A percentile compares a stretch with the other conserved stretches of the same genome.
phyloP scores from a whole-genome alignment of 768 basidiomycete species.

The Dacryopinax primogenitus region DNA sequence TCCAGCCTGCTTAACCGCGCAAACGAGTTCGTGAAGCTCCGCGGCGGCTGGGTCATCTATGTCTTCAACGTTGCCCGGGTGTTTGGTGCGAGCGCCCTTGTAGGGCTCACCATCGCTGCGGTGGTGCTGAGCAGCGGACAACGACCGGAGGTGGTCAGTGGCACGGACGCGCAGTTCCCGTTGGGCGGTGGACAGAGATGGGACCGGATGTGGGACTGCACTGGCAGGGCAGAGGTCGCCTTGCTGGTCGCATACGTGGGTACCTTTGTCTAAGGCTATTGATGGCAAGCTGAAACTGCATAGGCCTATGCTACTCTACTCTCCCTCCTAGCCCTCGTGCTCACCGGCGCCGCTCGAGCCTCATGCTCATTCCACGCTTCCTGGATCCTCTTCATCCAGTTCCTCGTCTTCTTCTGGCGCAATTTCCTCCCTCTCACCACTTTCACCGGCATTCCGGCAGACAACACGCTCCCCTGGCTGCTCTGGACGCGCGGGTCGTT shows the following conservation, averaged over 20 bases:
- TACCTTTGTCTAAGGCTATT: no score
- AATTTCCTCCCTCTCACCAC: constrained; percentile 4
- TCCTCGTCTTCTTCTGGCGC: neutral
- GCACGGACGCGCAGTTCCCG: neutral
- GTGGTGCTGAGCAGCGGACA: neutral
- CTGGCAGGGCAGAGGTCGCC: neutral
- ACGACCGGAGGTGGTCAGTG: neutral
- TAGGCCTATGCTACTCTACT: neutral
- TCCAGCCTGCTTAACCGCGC: neutral
- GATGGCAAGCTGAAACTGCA: neutral
- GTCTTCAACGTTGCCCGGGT: neutral
- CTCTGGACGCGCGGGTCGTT: constrained; percentile 4
- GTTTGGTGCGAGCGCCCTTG: neutral
- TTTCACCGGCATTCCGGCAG: neutral
- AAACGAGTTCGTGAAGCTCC: neutral
- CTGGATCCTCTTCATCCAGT: constrained; percentile 11
- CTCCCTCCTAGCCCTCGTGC: neutral
- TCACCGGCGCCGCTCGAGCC: neutral
- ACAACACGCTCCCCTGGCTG: neutral
- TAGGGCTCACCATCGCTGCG: neutral
- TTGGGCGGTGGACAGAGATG: neutral
- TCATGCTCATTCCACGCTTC: constrained; percentile 9
- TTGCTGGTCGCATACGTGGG: neutral
- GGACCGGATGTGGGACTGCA: constrained; percentile 1
- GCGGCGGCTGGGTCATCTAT: neutral